Percentiles rank a stretch among this genome's conserved stretches.
These are phyloP conservation scores for Geranium rotundifolium DNA, from an alignment of 345 rosid species.

Conservation along the genomic window DNA sequence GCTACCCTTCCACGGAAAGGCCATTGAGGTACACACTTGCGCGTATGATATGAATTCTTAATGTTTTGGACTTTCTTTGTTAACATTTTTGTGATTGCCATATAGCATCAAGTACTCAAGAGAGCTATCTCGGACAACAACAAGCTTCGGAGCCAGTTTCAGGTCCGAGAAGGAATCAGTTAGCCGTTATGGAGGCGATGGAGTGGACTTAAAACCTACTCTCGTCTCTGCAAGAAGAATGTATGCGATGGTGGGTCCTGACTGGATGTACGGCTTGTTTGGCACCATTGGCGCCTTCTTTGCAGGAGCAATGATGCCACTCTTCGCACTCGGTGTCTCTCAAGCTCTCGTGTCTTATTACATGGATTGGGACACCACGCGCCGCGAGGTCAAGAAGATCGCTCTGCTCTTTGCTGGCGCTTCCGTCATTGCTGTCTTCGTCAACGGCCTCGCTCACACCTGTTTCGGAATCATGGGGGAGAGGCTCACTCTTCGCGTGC, in stretches of 20 bases:
- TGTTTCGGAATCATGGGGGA: constrained; percentile 88
- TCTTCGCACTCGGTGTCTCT: constrained; percentile 89
- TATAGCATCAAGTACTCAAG: constrained; percentile 47
- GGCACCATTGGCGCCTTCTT: constrained; percentile 64
- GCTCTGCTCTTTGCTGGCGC: constrained; percentile 56
- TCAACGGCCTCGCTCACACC: constrained; percentile 56
- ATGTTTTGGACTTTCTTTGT: no score
- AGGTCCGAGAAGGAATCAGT: constrained; percentile 74
- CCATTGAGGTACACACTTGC: constrained; percentile 46
- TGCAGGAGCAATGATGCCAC: constrained; percentile 92
- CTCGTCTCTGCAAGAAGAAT: constrained; percentile 45
- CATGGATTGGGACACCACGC: constrained; percentile 65
- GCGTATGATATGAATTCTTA: no score
- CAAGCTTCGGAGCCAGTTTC: constrained; percentile 64
- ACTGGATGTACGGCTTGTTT: constrained; percentile 67
- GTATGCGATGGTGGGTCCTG: constrained; percentile 75
- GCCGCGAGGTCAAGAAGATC: constrained; percentile 65
- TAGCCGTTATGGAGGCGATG: constrained; percentile 33
- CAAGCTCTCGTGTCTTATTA: constrained; percentile 81
- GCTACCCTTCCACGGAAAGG: constrained; percentile 45
- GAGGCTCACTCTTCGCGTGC: constrained; percentile 81
- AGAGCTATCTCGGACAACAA: constrained; percentile 53
- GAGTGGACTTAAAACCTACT: constrained; percentile 24
- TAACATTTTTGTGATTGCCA: not conserved
- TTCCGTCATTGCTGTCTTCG: constrained; percentile 47